Conservation (phyloP, 805 yeast genomes). For the Cyberlindnera lachancei region DNA sequence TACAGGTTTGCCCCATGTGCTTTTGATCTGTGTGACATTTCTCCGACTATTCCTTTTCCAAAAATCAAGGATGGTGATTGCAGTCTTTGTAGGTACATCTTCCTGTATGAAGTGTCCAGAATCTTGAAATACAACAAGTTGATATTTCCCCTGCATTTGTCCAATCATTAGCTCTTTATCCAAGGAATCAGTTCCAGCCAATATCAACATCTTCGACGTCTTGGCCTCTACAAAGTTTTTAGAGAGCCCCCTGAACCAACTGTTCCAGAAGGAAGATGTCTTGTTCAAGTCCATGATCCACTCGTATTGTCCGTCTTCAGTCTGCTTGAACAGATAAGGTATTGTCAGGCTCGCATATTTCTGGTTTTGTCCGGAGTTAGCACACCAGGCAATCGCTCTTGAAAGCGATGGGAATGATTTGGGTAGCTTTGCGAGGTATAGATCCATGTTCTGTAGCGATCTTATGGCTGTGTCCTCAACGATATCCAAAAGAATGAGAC, state of each 20-base stretch:
- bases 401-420: conserved; percentile 39
- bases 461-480: conserved; percentile 88
- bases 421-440: conserved; percentile 64
- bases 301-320: conserved; percentile 20
- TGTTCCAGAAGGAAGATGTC: conserved; percentile 67
- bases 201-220: conserved; percentile 61
- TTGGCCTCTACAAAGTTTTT: conserved; percentile 38
- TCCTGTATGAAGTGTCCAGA: conserved; percentile 96
- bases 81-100: conserved; percentile 68
- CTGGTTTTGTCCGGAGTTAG: conserved; percentile 45
- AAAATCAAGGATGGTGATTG: conserved; percentile 41
- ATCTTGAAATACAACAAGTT: conserved; percentile 71
- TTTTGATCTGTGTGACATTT: conserved; percentile 27
- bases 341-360: conserved; percentile 71
- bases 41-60: conserved; percentile 35
- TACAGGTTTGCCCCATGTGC: conserved; percentile 41
- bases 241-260: conserved; percentile 78
- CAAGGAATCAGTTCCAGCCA: conserved; percentile 85
- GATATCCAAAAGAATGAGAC: conserved; percentile 78
- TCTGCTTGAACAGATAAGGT: conserved; percentile 48
- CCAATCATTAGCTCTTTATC: conserved; percentile 86
- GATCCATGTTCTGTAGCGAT: conserved; percentile 59
- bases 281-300: conserved; percentile 62
- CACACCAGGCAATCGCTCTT: conserved; percentile 78
- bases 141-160: conserved; percentile 97